A percentile compares a stretch with the other conserved stretches of the same genome.
Evolutionary conservation across 2,329 filamentous ascomycete genomes (phyloP).

Genomic region (Colletotrichum eleusines): DNA sequence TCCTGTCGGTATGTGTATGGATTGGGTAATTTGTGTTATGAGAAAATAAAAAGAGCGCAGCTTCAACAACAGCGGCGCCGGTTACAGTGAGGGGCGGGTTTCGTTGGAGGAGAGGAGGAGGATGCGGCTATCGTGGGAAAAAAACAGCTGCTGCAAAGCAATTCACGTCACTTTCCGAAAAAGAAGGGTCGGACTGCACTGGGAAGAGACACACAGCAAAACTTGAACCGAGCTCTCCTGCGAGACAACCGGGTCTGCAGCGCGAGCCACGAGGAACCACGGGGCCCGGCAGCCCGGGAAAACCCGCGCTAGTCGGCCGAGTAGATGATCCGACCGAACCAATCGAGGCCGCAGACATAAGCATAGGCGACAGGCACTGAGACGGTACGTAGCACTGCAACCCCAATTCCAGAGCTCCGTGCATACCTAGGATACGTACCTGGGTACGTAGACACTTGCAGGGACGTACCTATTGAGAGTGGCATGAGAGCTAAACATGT

Average conservation of each 20-base stretch:
- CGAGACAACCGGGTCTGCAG: constrained; percentile 42
- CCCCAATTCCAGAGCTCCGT: too few relatives aligned
- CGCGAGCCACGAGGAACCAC: constrained; percentile 33
- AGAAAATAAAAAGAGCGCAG: constrained; percentile 40
- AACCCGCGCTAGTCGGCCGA: constrained; percentile 36
- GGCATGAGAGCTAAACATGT: constrained; percentile 4
- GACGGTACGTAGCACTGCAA: neutral
- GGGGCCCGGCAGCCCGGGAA: constrained; percentile 41
- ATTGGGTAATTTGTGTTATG: constrained; percentile 21
- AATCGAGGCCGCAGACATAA: constrained; percentile 29
- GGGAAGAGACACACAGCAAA: constrained; percentile 35
- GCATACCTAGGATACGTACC: too few relatives aligned
- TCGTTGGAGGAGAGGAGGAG: neutral
- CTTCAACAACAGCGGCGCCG: constrained; percentile 25
- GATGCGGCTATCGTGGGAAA: constrained; percentile 25
- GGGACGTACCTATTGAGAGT: neutral
- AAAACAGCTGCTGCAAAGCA: constrained; percentile 36
- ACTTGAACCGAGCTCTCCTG: constrained; percentile 42
- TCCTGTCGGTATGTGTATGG: constrained; percentile 58
- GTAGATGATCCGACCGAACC: constrained; percentile 23
- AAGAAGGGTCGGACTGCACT: constrained; percentile 39
- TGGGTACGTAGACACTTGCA: neutral
- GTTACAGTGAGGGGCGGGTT: constrained; percentile 3
- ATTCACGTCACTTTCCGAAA: constrained; percentile 43
- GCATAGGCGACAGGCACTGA: neutral